These are phyloP conservation scores for Synchytrium microbalum DNA, from an alignment of 371 early-diverging fungal species.

Conservation along the genomic window DNA sequence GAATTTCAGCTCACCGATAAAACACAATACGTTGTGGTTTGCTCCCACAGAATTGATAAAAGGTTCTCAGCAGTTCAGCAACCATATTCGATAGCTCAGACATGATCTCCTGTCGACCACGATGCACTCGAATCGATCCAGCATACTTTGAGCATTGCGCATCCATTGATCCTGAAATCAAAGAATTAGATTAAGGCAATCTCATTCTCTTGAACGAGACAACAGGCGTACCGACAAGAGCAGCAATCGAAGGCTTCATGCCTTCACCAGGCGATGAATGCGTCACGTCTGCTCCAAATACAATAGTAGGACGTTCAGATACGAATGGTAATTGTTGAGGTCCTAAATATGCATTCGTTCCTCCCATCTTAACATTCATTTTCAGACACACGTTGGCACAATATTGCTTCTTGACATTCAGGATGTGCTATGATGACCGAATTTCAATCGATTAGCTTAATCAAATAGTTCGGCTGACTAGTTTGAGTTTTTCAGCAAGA, in stretches of 20 bases:
- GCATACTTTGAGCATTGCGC: conserved; percentile 63
- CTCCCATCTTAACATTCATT: conserved; percentile 21
- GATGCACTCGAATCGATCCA: conserved; percentile 62
- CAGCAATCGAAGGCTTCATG: conserved; percentile 65
- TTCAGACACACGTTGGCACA: conserved; percentile 40
- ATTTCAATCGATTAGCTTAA: background rate
- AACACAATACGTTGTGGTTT: conserved; percentile 76
- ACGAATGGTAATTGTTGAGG: conserved; percentile 41
- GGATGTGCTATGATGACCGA: background rate
- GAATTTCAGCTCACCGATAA: no score
- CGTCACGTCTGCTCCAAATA: conserved; percentile 81
- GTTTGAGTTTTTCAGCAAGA: no score
- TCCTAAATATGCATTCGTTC: conserved; percentile 16
- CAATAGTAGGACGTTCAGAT: conserved; percentile 56
- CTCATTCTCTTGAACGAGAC: background rate
- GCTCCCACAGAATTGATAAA: conserved; percentile 41
- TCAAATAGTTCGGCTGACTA: background rate
- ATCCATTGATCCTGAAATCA: conserved; percentile 52
- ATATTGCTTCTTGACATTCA: conserved; percentile 41
- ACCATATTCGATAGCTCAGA: conserved; percentile 61
- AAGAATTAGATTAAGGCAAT: background rate
- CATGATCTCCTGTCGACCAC: conserved; percentile 72
- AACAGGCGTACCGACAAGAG: conserved; percentile 48
- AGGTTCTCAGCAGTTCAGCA: conserved; percentile 62
- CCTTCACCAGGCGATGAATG: conserved; percentile 63